Conservation (phyloP, 176 grass and related monocot genomes). For the Phoenix roebelenii region DNA sequence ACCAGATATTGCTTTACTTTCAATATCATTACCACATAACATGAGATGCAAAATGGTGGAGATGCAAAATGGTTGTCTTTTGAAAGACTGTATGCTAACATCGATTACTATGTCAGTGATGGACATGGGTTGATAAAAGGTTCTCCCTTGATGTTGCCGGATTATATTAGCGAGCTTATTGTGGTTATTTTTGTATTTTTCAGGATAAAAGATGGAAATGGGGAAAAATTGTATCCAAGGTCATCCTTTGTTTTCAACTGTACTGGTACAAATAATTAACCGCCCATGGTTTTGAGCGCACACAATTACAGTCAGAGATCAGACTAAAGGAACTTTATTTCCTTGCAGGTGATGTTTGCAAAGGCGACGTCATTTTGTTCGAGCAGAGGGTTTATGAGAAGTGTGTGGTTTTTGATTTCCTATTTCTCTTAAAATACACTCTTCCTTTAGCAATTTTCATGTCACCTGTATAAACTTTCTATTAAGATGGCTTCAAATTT, state of each 20-base stretch:
- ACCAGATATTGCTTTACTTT: no score
- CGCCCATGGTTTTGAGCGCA: neutral
- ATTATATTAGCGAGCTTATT: neutral
- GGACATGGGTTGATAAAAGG: no score
- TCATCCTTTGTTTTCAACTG: constrained; percentile 59
- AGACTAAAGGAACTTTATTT: constrained; percentile 9
- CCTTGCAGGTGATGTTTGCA: constrained; percentile 63
- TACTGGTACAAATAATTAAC: constrained; percentile 32
- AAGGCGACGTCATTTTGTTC: constrained; percentile 48
- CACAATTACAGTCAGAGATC: neutral
- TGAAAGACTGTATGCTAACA: no score
- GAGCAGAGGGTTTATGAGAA: constrained; percentile 57
- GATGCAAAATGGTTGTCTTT: no score
- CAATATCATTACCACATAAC: no score
- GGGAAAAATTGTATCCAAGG: constrained; percentile 47
- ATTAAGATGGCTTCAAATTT: neutral
- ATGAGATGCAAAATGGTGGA: no score
- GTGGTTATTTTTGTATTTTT: neutral
- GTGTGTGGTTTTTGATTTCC: constrained; percentile 10
- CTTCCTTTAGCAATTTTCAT: neutral
- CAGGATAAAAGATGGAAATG: constrained; percentile 49
- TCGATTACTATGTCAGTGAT: no score
- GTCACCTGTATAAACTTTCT: neutral
- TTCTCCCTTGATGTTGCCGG: no score
- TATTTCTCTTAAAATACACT: constrained; percentile 7